A percentile compares a stretch with the other conserved stretches of the same genome.
phyloP scores from a whole-genome alignment of 2,329 filamentous ascomycete genomes.

The Diplodia corticola region DNA sequence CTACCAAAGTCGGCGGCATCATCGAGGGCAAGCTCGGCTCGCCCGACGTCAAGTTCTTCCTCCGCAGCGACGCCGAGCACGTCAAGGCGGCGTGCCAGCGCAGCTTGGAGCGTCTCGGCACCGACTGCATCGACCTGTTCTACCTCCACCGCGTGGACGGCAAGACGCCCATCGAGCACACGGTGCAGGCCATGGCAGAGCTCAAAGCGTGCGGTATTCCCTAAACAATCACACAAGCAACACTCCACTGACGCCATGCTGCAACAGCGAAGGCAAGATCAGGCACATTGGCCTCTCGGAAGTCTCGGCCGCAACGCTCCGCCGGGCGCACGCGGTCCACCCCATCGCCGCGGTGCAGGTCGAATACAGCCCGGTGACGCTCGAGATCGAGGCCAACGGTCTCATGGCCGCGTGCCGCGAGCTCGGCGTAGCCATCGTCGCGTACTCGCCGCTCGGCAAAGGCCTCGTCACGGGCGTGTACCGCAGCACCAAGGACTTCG shows the following conservation, averaged over 20 bases:
- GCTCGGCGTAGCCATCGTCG: constrained; percentile 45
- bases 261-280: constrained; percentile 49
- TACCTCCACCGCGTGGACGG: constrained; percentile 46
- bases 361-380: constrained; percentile 53
- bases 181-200: constrained; percentile 50
- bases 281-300: constrained; percentile 51
- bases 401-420: constrained; percentile 46
- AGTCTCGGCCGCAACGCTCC: constrained; percentile 46
- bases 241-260: neutral
- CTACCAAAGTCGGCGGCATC: constrained; percentile 54
- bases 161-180: constrained; percentile 50
- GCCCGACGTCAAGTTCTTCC: constrained; percentile 8
- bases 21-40: neutral
- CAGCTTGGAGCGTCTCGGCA: constrained; percentile 42
- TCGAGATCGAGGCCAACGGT: constrained; percentile 46
- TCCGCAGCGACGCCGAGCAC: constrained; percentile 42
- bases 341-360: constrained; percentile 53
- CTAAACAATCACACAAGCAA: neutral
- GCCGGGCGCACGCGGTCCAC: constrained; percentile 51
- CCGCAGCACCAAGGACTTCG: constrained; percentile 48
- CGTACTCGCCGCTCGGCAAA: constrained; percentile 41
- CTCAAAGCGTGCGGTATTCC: constrained; percentile 23
- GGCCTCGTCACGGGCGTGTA: constrained; percentile 29
- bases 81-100: constrained; percentile 41
- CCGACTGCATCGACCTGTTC: constrained; percentile 46